Base-by-base conservation (phyloP, 108 stramenopile genomes). In the Fragilariopsis cylindrus region DNA sequence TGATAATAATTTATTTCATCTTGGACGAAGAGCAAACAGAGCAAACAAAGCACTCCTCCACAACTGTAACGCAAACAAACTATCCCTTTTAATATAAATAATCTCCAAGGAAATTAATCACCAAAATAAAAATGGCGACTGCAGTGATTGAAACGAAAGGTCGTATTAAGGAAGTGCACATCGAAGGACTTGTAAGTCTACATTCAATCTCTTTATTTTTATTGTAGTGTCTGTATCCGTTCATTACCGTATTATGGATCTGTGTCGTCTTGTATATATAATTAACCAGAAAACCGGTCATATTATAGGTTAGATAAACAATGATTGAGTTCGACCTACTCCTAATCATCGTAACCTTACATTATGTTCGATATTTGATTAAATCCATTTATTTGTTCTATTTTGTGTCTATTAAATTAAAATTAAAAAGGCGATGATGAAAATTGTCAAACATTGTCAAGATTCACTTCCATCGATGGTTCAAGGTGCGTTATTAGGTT, bases 391-490 rank as follows among this genome's bases (percentile, higher is more conserved):
- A 54, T 54, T n/a, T 15, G n/a, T n/a, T n/a, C 53, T 54, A n/a
- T n/a, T n/a, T n/a, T n/a, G 53, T n/a, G n/a, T n/a, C 19, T 0
- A 30, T 30, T 30, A 30, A 30, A 30, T 30, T 21, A 1, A 21
- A 21, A 21, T 54, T n/a, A 4, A 45, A 16, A 42, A 87, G 89
- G 98, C 96, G 15, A 81, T 98, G 67, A 91, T 99, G 70, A 98
- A 98, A 83, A 96, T 99, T 78, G 93, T 99, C 70, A 98, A 98
- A 79, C 99, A 99, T 72, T 98, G 98, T 82, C 92, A 93, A 62
- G 98, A 98, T 72, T 89, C 94, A 50, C 79, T 97, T 42, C 97
- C 98, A 11, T 75, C 85, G 39, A 94, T 97, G 90, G 96, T 95
- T 9, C 89, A 96, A 9, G 99, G 99, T 43, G 96, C 96, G 8